Evolutionary conservation across 768 basidiomycete genomes (phyloP).

Genomic region (Suillus lakei): DNA sequence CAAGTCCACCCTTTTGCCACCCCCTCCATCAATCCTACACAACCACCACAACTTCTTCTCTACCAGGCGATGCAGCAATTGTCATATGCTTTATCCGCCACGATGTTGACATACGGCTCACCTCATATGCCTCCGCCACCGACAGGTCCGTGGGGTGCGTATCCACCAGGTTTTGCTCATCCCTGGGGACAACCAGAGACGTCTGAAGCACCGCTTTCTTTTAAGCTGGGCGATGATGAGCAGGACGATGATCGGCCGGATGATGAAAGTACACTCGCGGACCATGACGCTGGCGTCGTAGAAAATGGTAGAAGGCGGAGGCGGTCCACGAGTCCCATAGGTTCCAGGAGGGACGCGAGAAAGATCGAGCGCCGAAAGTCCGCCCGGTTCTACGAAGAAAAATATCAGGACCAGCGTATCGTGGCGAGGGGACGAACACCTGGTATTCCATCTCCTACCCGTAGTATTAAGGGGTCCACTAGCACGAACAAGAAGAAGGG

Average conservation of each 20-base stretch:
- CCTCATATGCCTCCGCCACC: constrained; percentile 2
- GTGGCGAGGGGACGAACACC: constrained; percentile 30
- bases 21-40: constrained; percentile 34
- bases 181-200: constrained; percentile 25
- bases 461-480: background rate
- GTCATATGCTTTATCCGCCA: constrained; percentile 41
- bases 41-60: constrained; percentile 42
- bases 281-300: constrained; percentile 27
- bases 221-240: constrained; percentile 45
- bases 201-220: constrained; percentile 55
- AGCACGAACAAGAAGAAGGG: constrained; percentile 2
- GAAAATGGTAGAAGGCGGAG: constrained; percentile 12
- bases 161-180: constrained; percentile 23
- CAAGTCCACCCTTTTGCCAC: constrained; percentile 29
- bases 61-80: constrained; percentile 47
- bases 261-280: background rate
- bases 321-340: constrained; percentile 16
- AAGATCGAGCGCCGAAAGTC: constrained; percentile 15
- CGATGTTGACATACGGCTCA: constrained; percentile 29
- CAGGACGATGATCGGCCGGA: constrained; percentile 14
- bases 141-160: constrained; percentile 12
- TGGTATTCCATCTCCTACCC: constrained; percentile 24
- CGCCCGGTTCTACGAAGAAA: constrained; percentile 13
- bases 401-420: constrained; percentile 14
- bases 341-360: constrained; percentile 18